A percentile compares a stretch with the other conserved stretches of the same genome.
These are phyloP conservation scores for Microcera coccophila DNA, from an alignment of 2,329 filamentous ascomycete genomes.

Conservation along the genomic window DNA sequence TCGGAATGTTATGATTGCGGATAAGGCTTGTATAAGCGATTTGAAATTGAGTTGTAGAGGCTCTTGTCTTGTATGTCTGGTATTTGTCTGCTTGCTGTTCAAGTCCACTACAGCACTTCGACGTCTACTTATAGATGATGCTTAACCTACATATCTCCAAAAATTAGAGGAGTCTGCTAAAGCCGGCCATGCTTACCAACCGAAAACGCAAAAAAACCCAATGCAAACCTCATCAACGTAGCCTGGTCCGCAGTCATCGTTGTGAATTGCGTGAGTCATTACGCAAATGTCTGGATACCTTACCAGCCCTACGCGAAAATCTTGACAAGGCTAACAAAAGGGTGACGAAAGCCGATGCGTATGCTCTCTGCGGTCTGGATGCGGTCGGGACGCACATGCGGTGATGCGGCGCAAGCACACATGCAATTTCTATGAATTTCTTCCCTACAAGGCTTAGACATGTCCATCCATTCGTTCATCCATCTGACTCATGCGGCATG, in stretches of 20 bases:
- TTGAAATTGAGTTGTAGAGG: not conserved
- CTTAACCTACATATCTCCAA: not conserved
- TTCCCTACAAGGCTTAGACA: too few relatives aligned
- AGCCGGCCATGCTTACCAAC: too few relatives aligned
- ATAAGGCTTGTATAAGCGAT: not conserved
- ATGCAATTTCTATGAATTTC: not conserved
- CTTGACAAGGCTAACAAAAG: constrained; percentile 3
- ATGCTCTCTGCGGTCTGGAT: not conserved
- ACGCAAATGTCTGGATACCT: constrained; percentile 18
- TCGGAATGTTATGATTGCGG: constrained; percentile 1
- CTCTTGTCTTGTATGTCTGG: constrained; percentile 1
- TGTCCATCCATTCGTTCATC: too few relatives aligned
- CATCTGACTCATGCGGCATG: too few relatives aligned
- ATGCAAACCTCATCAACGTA: constrained; percentile 9
- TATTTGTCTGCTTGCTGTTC: constrained; percentile 10
- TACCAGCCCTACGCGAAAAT: not conserved
- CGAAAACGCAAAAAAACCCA: not conserved
- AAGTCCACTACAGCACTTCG: constrained; percentile 3
- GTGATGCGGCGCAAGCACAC: not conserved
- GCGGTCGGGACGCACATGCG: not conserved
- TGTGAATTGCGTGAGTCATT: constrained; percentile 23
- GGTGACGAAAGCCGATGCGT: constrained; percentile 2
- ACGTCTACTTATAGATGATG: constrained; percentile 20
- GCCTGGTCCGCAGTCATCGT: constrained; percentile 4
- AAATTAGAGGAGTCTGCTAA: not conserved